Evolutionary conservation across 1,284 basidiomycete species (phyloP), one percentile per base, ranked within the genome.

Genomic region (Inonotus obliquus): DNA sequence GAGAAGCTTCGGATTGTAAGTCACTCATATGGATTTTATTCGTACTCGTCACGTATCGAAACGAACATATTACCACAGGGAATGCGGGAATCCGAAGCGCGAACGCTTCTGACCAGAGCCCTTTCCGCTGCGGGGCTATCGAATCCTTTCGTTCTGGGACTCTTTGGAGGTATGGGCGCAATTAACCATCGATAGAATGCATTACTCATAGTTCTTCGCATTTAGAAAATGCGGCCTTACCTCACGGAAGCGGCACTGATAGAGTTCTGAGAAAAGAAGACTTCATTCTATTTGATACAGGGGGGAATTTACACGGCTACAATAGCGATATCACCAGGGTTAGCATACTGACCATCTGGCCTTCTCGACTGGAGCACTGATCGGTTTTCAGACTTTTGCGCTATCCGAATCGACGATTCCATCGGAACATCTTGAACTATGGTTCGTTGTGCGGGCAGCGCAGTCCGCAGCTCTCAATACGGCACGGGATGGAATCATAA

Each of bases 141-240:
- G 13, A 78, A 80, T 55, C 80, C 79, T 25, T 82, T 79, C 66
- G 85, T 82, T 17, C 74, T 92, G 25, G 85, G 89, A 0, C 77
- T 93, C 19, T 93, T 95, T 69, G 91, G 92, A 67, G 86, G 91
- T 90, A 65, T 21, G 32, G 9, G 32, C n/a, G 14, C 10, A 38
- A 29, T 23, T 9, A 27, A 10, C 25, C 17, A 9, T 1, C 4
- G 7, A 19, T 45, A 21, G 45, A 58, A 19, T 6, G 51, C 32
- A 29, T 19, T 35, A 29, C 48, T 25, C 21, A 47, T 32, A 23
- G 23, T 49, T 21, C 56, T 5, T 17, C 57, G 61, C 21, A n/a
- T 13, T 35, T 14, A 92, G 91, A 89, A 66, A 91, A 93, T 65
- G 92, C 91, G 1, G 92, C 91, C 0, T 80, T 93, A 19, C 92